These are phyloP conservation scores for Panicum miliaceum DNA, from an alignment of 176 grass and related monocot genomes.

Conservation along the genomic window DNA sequence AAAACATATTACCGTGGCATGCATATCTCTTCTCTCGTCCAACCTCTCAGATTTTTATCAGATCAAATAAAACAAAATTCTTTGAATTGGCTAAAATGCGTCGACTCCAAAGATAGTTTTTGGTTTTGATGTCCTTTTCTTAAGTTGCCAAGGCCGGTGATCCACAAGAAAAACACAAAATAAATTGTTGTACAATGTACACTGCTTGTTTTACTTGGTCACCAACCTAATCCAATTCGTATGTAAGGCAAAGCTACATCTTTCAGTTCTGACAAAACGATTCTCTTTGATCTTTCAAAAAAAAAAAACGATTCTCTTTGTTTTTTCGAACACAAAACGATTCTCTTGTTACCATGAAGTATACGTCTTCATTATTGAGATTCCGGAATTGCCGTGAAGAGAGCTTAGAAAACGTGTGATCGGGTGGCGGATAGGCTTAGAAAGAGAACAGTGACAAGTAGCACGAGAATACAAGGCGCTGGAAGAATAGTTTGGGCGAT, in stretches of 20 bases:
- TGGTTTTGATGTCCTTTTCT: neutral
- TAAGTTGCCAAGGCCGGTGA: neutral
- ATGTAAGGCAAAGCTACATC: neutral
- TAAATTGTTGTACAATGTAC: neutral
- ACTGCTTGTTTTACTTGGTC: conserved; percentile 3
- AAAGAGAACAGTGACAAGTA: conserved; percentile 10
- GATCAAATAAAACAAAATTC: neutral
- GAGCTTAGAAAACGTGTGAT: too few relatives aligned
- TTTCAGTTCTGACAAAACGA: neutral
- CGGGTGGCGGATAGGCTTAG: neutral
- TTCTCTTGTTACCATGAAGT: neutral
- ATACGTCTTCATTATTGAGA: neutral
- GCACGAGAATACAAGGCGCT: neutral
- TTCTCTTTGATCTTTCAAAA: too few relatives aligned
- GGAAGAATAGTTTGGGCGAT: neutral
- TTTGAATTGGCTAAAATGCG: neutral
- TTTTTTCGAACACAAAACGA: neutral
- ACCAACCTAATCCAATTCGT: neutral
- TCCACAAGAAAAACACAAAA: neutral
- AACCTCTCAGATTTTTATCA: neutral
- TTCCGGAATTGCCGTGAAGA: neutral
- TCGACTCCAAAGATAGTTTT: neutral
- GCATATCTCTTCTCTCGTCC: neutral
- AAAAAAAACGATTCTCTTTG: neutral
- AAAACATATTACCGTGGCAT: neutral